A percentile compares a stretch with the other conserved stretches of the same genome.
phyloP scores from a whole-genome alignment of 2,329 filamentous ascomycete genomes.

The Davidsoniella neocaledoniae region DNA sequence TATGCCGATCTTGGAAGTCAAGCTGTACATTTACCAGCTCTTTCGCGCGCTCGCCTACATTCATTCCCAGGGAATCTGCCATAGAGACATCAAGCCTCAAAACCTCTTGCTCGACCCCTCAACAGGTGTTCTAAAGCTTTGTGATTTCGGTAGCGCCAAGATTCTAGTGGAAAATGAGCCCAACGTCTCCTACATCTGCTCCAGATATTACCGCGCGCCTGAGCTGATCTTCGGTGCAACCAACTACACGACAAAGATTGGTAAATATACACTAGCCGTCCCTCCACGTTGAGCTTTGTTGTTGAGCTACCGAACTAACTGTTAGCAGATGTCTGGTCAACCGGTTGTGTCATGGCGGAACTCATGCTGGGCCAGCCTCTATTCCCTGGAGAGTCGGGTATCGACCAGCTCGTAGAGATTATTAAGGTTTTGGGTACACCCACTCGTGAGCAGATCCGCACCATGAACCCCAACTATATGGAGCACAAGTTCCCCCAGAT shows the following conservation, averaged over 20 bases:
- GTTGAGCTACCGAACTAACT: neutral
- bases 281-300: neutral
- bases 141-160: constrained; percentile 97
- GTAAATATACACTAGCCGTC: constrained; percentile 37
- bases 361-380: constrained; percentile 96
- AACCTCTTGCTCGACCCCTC: constrained; percentile 86
- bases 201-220: constrained; percentile 92
- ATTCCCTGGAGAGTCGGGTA: constrained; percentile 95
- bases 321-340: constrained; percentile 93
- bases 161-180: constrained; percentile 97
- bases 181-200: constrained; percentile 99
- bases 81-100: constrained; percentile 97
- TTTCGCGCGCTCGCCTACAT: constrained; percentile 98
- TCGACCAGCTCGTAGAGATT: constrained; percentile 96
- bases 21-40: constrained; percentile 98
- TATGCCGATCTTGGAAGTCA: constrained; percentile 97
- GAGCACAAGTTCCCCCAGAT: constrained; percentile 99
- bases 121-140: constrained; percentile 87
- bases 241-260: constrained; percentile 99
- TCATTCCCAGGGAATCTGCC: constrained; percentile 97
- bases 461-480: constrained; percentile 99
- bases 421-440: constrained; percentile 98
- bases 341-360: constrained; percentile 97
- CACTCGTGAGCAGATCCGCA: constrained; percentile 93
- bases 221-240: constrained; percentile 98